Percentiles rank a stretch among this genome's conserved stretches.
These are phyloP conservation scores for Exophiala mesophila DNA, from an alignment of 2,329 filamentous ascomycete species.

Conservation along the genomic window DNA sequence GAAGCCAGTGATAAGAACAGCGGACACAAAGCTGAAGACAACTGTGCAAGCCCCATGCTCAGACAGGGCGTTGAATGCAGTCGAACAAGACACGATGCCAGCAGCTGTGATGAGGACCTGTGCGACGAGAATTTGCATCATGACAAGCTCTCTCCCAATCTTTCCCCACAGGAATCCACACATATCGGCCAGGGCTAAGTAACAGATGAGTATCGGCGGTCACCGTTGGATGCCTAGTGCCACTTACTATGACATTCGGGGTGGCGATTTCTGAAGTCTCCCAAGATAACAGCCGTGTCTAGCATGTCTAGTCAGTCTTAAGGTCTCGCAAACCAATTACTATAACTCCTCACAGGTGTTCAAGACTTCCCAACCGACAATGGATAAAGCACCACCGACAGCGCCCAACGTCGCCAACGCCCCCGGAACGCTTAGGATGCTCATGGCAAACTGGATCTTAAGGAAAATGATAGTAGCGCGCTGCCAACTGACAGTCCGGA, in stretches of 20 bases:
- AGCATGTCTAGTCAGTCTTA: background rate
- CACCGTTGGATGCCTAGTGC: background rate
- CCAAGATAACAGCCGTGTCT: conserved; percentile 42
- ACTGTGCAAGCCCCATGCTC: conserved; percentile 33
- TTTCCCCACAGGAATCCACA: background rate
- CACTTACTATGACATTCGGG: conserved; percentile 43
- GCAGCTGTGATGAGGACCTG: conserved; percentile 38
- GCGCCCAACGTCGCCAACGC: conserved; percentile 45
- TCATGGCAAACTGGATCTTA: conserved; percentile 45
- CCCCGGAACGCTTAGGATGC: conserved; percentile 45
- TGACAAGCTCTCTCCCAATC: conserved; percentile 1
- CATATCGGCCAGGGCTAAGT: background rate
- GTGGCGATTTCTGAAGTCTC: conserved; percentile 49
- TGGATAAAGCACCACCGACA: conserved; percentile 44
- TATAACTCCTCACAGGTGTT: conserved; percentile 38
- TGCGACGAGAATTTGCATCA: conserved; percentile 37
- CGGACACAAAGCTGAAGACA: conserved; percentile 29
- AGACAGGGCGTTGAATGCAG: conserved; percentile 40
- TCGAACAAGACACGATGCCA: conserved; percentile 41
- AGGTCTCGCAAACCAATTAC: too few relatives aligned
- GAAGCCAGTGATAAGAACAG: conserved; percentile 32
- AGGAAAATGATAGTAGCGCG: conserved; percentile 50
- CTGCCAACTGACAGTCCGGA: conserved; percentile 52
- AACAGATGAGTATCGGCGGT: background rate
- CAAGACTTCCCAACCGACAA: conserved; percentile 46